Conservation (phyloP, 805 yeast species). For the Candida ortonii region DNA sequence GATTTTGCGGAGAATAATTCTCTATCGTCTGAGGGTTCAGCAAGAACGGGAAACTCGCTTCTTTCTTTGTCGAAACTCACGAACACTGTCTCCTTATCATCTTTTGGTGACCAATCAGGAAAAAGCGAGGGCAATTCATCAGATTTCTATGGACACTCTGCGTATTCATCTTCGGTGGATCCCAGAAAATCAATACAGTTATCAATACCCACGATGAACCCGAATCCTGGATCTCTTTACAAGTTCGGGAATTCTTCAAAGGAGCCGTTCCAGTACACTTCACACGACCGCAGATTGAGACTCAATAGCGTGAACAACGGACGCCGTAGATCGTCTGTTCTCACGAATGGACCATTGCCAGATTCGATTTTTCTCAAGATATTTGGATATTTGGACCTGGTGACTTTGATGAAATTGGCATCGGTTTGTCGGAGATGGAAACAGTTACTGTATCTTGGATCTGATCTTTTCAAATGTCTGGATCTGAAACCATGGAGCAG, state of each 20-base stretch:
- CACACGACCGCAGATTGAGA: slow-evolving; percentile 52
- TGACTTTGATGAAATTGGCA: slow-evolving; percentile 58
- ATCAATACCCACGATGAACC: slow-evolving; percentile 27
- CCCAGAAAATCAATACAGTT: slow-evolving; percentile 12
- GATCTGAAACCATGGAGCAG: slow-evolving; percentile 66
- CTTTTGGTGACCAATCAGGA: too few relatives aligned
- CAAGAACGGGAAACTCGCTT: too few relatives aligned
- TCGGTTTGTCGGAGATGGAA: slow-evolving; percentile 66
- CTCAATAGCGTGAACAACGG: slow-evolving; percentile 43
- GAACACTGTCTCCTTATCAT: too few relatives aligned
- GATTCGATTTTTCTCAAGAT: slow-evolving; percentile 55
- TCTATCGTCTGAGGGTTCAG: too few relatives aligned
- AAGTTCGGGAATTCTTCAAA: slow-evolving; percentile 21
- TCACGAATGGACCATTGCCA: slow-evolving; percentile 58
- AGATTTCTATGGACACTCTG: too few relatives aligned
- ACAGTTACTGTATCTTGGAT: slow-evolving; percentile 56
- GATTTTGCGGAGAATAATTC: too few relatives aligned
- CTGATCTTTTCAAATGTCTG: slow-evolving; percentile 47
- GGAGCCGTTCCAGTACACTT: slow-evolving; percentile 47
- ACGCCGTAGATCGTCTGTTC: slow-evolving; percentile 52
- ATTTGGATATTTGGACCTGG: slow-evolving; percentile 52
- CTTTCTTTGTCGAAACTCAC: too few relatives aligned
- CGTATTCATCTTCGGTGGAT: too few relatives aligned
- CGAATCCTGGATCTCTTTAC: slow-evolving; percentile 27
- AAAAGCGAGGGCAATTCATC: too few relatives aligned